Percentiles rank a stretch among this genome's conserved stretches.
Evolutionary conservation across 2,329 filamentous ascomycete species (phyloP).

Genomic region (Madurella mycetomatis): DNA sequence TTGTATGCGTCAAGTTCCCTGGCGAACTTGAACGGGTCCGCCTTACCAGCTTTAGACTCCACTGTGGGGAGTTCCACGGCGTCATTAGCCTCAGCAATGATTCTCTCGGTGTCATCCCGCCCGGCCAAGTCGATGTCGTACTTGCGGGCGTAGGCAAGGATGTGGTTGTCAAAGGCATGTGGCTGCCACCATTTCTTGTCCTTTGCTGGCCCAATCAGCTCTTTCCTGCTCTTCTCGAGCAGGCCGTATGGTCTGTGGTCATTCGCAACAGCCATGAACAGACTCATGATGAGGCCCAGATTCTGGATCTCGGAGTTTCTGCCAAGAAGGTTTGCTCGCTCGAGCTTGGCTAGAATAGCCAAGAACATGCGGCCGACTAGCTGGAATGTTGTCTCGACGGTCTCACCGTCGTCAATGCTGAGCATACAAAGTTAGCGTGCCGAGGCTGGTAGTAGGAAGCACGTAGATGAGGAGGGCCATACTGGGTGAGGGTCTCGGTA

Average conservation of each 20-base stretch:
- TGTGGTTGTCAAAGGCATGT: slow-evolving; percentile 29
- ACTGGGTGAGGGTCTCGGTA: slow-evolving; percentile 14
- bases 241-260: slow-evolving; percentile 14
- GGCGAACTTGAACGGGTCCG: slow-evolving; percentile 19
- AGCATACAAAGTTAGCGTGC: too few species aligned
- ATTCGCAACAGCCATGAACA: slow-evolving; percentile 29
- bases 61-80: slow-evolving; percentile 22
- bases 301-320: slow-evolving; percentile 34
- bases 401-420: slow-evolving; percentile 31
- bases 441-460: not conserved
- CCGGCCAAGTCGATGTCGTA: slow-evolving; percentile 31
- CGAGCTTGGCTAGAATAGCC: slow-evolving; percentile 36
- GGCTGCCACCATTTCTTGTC: slow-evolving; percentile 21
- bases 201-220: slow-evolving; percentile 12
- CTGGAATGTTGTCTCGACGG: slow-evolving; percentile 15
- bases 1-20: slow-evolving; percentile 17
- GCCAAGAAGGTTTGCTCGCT: slow-evolving; percentile 31
- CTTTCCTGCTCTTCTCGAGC: slow-evolving; percentile 16
- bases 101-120: slow-evolving; percentile 22
- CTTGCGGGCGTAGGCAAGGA: slow-evolving; percentile 34
- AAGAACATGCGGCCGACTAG: slow-evolving; percentile 36
- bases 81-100: slow-evolving; percentile 10
- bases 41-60: slow-evolving; percentile 21
- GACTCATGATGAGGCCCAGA: slow-evolving; percentile 36
- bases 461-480: not conserved